Base-by-base conservation (phyloP, 257 asterid genomes). In the Gynochthodes officinalis region DNA sequence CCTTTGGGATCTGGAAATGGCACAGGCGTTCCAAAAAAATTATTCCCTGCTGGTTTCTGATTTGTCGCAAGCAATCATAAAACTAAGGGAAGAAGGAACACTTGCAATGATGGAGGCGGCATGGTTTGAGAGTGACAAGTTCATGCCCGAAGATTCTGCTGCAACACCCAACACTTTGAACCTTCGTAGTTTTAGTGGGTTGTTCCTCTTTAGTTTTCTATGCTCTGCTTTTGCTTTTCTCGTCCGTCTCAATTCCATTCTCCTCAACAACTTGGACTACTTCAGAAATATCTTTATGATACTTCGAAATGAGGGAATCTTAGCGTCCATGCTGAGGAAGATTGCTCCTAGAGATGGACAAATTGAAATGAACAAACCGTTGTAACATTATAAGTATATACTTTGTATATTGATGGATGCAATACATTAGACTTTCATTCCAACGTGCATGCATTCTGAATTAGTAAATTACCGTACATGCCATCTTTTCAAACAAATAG, bases 1-100 rank as follows among this genome's bases (percentile, higher is more conserved):
- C n/a, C n/a, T n/a, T n/a, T n/a, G n/a, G n/a, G 32, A 7, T 63
- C 50, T 40, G 1, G 5, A 1, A 39, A n/a, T 42, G 23, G 33
- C 18, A 23, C 64, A 80, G 84, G 71, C 14, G 11, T 72, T 80
- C 50, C 76, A 50, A 32, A 80, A 73, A 19, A 77, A 71, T 48
- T 63, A 63, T 2, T 16, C 76, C 1, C 54, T 73, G 0, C 25
- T 76, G 53, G 78, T 76, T 35, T 58, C 73, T 0, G 76, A 76
- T 37, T 35, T 76, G 25, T 80, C 81, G 0, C 21, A 16, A 7
- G 81, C 78, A 72, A 76, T 80, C 14, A 18, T 39, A 9, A 67
- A 49, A 28, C 78, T 80, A 18, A 61, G 79, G 64, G 84, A 76
- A 44, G 67, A 73, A 7, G 84, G 79, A 4, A 33, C 54, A 35